These are phyloP conservation scores for Botrytis squamosa DNA, from an alignment of 2,329 filamentous ascomycete genomes.

Conservation along the genomic window DNA sequence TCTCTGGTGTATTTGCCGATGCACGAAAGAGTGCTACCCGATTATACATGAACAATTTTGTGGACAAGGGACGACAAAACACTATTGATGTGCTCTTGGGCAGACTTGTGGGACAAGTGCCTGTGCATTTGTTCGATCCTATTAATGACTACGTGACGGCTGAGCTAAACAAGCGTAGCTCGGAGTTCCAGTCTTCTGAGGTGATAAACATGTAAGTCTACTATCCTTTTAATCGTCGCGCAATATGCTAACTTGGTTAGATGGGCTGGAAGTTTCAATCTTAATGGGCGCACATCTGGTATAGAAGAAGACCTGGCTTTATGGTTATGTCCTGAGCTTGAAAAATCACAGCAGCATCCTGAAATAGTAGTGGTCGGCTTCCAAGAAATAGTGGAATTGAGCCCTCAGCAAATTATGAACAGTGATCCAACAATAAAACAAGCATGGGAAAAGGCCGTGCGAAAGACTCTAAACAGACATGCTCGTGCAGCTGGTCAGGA, in stretches of 20 bases:
- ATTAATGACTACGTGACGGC: conserved; percentile 85
- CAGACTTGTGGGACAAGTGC: conserved; percentile 73
- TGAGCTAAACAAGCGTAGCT: conserved; percentile 66
- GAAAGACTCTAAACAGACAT: conserved; percentile 70
- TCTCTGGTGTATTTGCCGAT: conserved; percentile 92
- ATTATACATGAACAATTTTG: conserved; percentile 96
- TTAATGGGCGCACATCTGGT: conserved; percentile 83
- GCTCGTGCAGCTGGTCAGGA: conserved; percentile 64
- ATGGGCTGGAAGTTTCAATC: conserved; percentile 83
- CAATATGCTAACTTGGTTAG: conserved; percentile 23
- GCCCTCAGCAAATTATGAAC: conserved; percentile 98
- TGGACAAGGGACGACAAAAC: conserved; percentile 87
- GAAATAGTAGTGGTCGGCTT: conserved; percentile 90
- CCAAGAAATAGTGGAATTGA: conserved; percentile 97
- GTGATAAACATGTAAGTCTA: conserved; percentile 63
- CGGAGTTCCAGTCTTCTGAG: conserved; percentile 73
- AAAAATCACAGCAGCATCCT: conserved; percentile 60
- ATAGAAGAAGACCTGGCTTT: conserved; percentile 75
- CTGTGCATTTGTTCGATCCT: conserved; percentile 87
- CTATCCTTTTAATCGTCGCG: neutral
- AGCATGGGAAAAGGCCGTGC: conserved; percentile 82
- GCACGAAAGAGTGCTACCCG: conserved; percentile 90
- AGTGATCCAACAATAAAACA: conserved; percentile 86
- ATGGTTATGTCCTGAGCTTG: conserved; percentile 76
- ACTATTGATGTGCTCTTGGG: conserved; percentile 94